phyloP scores from a whole-genome alignment of 2,329 filamentous ascomycete species.

The Xylaria sp. region DNA sequence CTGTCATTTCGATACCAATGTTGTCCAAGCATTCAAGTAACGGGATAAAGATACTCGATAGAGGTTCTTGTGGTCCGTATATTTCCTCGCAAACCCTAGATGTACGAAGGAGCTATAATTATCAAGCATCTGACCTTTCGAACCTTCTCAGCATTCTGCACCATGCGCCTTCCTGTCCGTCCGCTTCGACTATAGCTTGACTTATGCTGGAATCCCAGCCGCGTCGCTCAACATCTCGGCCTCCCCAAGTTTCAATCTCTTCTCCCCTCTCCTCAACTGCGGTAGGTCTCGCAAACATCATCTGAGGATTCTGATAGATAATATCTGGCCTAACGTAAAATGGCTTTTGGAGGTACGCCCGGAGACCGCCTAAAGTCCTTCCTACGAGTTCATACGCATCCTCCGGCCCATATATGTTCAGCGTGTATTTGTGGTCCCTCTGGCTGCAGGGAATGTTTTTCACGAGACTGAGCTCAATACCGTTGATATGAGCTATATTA shows the following conservation, averaged over 20 bases:
- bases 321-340: background rate
- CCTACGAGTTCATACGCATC: background rate
- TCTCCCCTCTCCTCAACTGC: background rate
- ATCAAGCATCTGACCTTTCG: too few relatives aligned
- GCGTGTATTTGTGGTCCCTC: background rate
- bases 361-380: background rate
- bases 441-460: background rate
- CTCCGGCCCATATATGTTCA: background rate
- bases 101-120: too few relatives aligned
- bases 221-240: background rate
- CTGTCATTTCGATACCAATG: too few relatives aligned
- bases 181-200: too few relatives aligned
- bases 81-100: too few relatives aligned
- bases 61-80: too few relatives aligned
- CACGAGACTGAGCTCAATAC: background rate
- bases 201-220: too few relatives aligned
- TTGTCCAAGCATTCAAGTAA: too few relatives aligned
- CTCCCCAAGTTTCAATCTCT: background rate
- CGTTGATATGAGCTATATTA: background rate
- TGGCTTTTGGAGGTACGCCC: background rate
- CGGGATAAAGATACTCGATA: too few relatives aligned
- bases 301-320: background rate
- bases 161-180: too few relatives aligned
- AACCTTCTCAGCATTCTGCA: too few relatives aligned
- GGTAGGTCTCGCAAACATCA: background rate